Base-by-base conservation (phyloP, 208 protist species). In the Crithidia thermophila region DNA sequence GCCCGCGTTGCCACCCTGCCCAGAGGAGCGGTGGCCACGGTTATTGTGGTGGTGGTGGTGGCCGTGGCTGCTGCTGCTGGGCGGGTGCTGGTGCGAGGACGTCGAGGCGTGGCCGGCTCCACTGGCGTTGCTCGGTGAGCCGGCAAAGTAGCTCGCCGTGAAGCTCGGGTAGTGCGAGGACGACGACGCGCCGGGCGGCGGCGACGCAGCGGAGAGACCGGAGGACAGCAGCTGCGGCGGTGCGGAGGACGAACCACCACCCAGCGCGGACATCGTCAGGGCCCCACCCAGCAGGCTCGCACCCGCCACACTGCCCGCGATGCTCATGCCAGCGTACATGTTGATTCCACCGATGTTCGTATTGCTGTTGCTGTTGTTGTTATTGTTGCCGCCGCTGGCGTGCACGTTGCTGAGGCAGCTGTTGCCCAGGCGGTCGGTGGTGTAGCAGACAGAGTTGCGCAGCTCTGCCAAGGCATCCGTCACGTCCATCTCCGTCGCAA, bases 401-500 rank as follows among this genome's bases (percentile, higher is more conserved):
- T 16, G 28, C 36, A 25, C 39, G 20, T 33, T 33, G 6, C 9
- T n/a, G 10, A 75, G 40, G 27, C 58, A 50, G 42, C 42, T 62
- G 31, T 33, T 55, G 16, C 59, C 42, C 6, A 37, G 60, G 1
- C 61, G 60, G n/a, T 67, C 60, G 20, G 34, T 43, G 52, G 18
- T 68, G 68, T 49, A 55, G 60, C 40, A 60, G 4, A 21, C 28
- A 4, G 68, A 62, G 37, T 53, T 37, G 36, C 68, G 68, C 68
- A 75, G 60, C 60, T 75, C 68, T 14, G 68, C 68, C 45, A 75
- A 36, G 11, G 68, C 68, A n/a, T 68, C 68, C 25, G 68, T 68
- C 23, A 75, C 68, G 45, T 75, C 68, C 68, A 75, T 75, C 60
- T 75, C 60, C 20, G 68, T 75, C 0, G 68, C 52, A 30, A 75